Base-by-base conservation (phyloP, 1,139 yeast genomes). In the Taphrina pruni region DNA sequence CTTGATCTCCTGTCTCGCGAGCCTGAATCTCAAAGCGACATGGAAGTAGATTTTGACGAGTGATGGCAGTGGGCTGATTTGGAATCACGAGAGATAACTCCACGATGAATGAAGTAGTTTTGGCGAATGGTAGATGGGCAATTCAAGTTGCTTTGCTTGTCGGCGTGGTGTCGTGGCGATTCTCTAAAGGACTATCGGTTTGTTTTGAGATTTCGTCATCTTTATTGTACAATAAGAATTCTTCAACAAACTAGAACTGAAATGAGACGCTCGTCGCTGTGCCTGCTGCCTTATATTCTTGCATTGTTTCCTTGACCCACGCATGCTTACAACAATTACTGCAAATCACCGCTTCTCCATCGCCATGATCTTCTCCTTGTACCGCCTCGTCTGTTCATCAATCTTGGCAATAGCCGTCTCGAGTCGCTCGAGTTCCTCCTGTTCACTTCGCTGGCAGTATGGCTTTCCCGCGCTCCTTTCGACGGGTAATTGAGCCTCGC, bases 361-460 rank as follows among this genome's bases (percentile, higher is more conserved):
- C 21, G 58, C 69, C 60, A 66, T 35, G 20, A 50, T 62, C 41
- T 55, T 56, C 26, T 65, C 58, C 41, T 61, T 46, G 45, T 55
- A 56, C 56, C 32, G 66, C 41, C 65, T 58, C 36, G 61, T 65
- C 35, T 38, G 67, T 38, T 52, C 66, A 38, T 60, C 64, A 9
- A 93, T 88, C 70, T 85, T 85, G 51, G 84, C 85, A 8, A 88
- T 80, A 38, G 90, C 95, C 26, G 86, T 82, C 21, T 88, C 87
- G 69, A 90, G 81, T 70, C 96, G 81, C 54, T 88, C 91, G 69
- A 90, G 78, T 76, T 93, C 97, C 72, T 92, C 96, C 41, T 82
- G 81, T 76, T 93, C 98, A 11, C 87, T 78, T 73, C 85, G 84
- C 72, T 79, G 83, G 20, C 86, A 81, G 74, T 85, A 87, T 55